A percentile compares a stretch with the other conserved stretches of the same genome.
These are phyloP conservation scores for Tulasnella sp. DNA, from an alignment of 768 basidiomycete species.

Conservation along the genomic window DNA sequence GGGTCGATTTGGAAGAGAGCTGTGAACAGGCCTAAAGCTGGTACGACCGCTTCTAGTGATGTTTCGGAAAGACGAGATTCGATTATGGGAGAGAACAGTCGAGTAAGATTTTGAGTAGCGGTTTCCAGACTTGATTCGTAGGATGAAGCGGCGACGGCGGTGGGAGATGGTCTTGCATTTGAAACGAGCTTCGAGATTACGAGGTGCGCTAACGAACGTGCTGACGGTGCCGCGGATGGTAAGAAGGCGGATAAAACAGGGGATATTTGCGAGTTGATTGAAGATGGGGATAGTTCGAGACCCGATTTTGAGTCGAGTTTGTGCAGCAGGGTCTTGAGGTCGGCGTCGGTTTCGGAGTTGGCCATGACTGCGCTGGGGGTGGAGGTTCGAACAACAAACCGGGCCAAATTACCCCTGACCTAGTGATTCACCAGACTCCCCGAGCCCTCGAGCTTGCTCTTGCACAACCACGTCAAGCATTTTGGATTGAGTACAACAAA, in stretches of 20 bases:
- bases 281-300: slow-evolving; percentile 7
- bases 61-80: slow-evolving; percentile 52
- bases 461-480: neutral
- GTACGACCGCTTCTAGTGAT: slow-evolving; percentile 48
- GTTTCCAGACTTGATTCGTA: slow-evolving; percentile 34
- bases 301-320: slow-evolving; percentile 15
- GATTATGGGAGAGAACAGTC: slow-evolving; percentile 51
- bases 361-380: neutral
- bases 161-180: slow-evolving; percentile 46
- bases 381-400: neutral
- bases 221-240: neutral
- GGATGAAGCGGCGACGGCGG: slow-evolving; percentile 29
- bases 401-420: neutral
- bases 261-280: slow-evolving; percentile 1
- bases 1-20: slow-evolving; percentile 84
- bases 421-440: neutral
- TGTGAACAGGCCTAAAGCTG: slow-evolving; percentile 62
- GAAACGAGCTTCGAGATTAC: slow-evolving; percentile 66
- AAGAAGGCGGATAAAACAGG: slow-evolving; percentile 10
- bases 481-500: neutral
- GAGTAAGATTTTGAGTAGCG: slow-evolving; percentile 51
- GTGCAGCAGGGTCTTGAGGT: neutral
- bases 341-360: neutral
- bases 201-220: slow-evolving; percentile 66
- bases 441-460: neutral